Percentiles rank a stretch among this genome's conserved stretches.
Evolutionary conservation across 441 rosid genomes (phyloP).

Genomic region (Viola pubescens): DNA sequence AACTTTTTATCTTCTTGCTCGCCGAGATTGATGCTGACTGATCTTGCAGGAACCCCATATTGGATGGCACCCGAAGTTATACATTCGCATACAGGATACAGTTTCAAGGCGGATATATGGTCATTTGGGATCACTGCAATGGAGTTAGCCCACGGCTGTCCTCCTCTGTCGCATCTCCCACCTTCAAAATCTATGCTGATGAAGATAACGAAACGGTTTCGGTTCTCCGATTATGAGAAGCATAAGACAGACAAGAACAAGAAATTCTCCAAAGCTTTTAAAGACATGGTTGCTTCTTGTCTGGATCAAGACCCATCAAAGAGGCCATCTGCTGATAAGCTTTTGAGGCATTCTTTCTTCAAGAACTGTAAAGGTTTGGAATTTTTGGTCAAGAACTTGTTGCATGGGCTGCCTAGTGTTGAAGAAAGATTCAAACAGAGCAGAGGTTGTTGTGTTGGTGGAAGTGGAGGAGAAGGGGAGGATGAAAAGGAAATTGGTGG

Average conservation of each 20-base stretch:
- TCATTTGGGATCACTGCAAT: slow-evolving; percentile 79
- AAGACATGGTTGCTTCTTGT: slow-evolving; percentile 74
- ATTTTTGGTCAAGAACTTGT: slow-evolving; percentile 40
- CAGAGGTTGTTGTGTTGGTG: slow-evolving; percentile 13
- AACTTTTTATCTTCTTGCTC: slow-evolving; percentile 18
- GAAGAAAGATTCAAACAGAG: slow-evolving; percentile 49
- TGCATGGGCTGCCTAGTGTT: slow-evolving; percentile 52
- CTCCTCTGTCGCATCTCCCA: slow-evolving; percentile 73
- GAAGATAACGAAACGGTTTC: slow-evolving; percentile 72
- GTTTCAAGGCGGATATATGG: slow-evolving; percentile 81
- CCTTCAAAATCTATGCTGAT: slow-evolving; percentile 61
- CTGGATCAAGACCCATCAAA: slow-evolving; percentile 69
- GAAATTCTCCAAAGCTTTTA: slow-evolving; percentile 69
- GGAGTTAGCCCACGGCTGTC: slow-evolving; percentile 77
- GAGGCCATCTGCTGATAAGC: slow-evolving; percentile 70
- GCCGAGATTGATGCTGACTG: slow-evolving; percentile 43
- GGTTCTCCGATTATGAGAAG: slow-evolving; percentile 57
- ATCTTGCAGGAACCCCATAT: slow-evolving; percentile 70
- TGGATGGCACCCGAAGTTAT: slow-evolving; percentile 98
- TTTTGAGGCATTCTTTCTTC: slow-evolving; percentile 62
- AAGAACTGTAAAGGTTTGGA: slow-evolving; percentile 57
- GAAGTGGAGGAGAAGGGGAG: slow-evolving; percentile 22
- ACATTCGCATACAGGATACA: slow-evolving; percentile 68
- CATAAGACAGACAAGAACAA: slow-evolving; percentile 27
- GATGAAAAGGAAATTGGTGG: slow-evolving; percentile 2